Conservation (phyloP, 2,329 filamentous ascomycete genomes). For the Onygenales sp. region DNA sequence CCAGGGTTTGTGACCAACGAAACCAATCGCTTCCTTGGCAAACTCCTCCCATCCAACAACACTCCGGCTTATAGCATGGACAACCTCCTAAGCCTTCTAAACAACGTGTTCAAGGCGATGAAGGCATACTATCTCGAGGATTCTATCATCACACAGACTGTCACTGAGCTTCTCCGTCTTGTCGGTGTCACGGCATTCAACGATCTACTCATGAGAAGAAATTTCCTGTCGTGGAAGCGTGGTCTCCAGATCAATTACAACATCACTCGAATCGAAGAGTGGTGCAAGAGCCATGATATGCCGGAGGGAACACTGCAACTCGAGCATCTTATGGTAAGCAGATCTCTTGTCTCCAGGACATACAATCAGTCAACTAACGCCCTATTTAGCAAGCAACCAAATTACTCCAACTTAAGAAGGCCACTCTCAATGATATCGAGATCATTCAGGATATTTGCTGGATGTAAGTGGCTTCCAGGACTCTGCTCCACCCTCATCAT, state of each 20-base stretch:
- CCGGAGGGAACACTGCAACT: constrained; percentile 94
- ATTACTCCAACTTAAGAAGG: constrained; percentile 96
- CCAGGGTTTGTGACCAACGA: constrained; percentile 98
- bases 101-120: constrained; percentile 98
- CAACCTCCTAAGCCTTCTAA: constrained; percentile 87
- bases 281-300: constrained; percentile 99
- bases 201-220: constrained; percentile 91
- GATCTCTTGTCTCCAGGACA: not conserved
- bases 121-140: constrained; percentile 97
- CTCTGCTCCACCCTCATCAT: not conserved
- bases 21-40: constrained; percentile 95
- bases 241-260: constrained; percentile 99
- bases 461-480: constrained; percentile 60
- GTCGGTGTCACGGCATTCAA: constrained; percentile 98
- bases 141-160: constrained; percentile 87
- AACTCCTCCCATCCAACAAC: constrained; percentile 83
- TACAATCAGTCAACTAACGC: constrained; percentile 8
- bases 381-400: constrained; percentile 78
- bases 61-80: constrained; percentile 99
- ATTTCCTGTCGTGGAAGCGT: constrained; percentile 99
- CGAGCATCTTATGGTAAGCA: constrained; percentile 85
- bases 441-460: constrained; percentile 99
- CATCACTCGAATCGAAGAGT: constrained; percentile 97
- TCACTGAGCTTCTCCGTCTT: constrained; percentile 83
- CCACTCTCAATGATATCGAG: constrained; percentile 96